phyloP scores from a whole-genome alignment of 1,284 basidiomycete species.

The Porphyrellus sp. region DNA sequence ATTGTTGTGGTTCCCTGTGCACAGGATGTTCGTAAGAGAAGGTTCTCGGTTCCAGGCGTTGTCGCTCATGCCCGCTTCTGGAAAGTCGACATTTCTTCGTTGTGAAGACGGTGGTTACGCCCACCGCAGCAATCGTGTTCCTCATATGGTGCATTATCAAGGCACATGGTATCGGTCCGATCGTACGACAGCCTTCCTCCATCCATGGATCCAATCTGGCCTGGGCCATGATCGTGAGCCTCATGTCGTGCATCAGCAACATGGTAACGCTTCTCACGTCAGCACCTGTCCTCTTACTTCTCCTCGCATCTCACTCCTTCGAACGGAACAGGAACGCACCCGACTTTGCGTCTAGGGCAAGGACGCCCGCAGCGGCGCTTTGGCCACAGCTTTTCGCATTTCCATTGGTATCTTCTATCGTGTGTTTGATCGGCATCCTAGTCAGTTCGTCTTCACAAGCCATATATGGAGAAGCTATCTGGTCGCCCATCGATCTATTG shows the following conservation, averaged over 20 bases:
- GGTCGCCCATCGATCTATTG: slow-evolving; percentile 78
- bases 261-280: slow-evolving; percentile 73
- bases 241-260: slow-evolving; percentile 80
- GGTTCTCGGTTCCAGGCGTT: slow-evolving; percentile 10
- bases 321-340: slow-evolving; percentile 58
- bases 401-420: slow-evolving; percentile 73
- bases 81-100: slow-evolving; percentile 77
- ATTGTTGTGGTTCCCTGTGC: slow-evolving; percentile 77
- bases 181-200: slow-evolving; percentile 63
- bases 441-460: slow-evolving; percentile 77
- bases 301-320: slow-evolving; percentile 14
- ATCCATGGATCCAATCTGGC: slow-evolving; percentile 68
- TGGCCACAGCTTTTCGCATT: slow-evolving; percentile 73
- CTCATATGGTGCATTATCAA: slow-evolving; percentile 81
- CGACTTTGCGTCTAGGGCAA: slow-evolving; percentile 75
- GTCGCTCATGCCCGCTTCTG: slow-evolving; percentile 16
- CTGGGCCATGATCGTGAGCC: slow-evolving; percentile 77
- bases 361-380: slow-evolving; percentile 62
- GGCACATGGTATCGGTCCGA: slow-evolving; percentile 79
- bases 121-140: slow-evolving; percentile 72
- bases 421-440: slow-evolving; percentile 82
- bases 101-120: slow-evolving; percentile 71
- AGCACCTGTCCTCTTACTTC: slow-evolving; percentile 18
- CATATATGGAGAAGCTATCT: slow-evolving; percentile 76
- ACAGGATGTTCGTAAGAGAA: slow-evolving; percentile 59